These are phyloP conservation scores for Hymenoscyphus fructigenus DNA, from an alignment of 2,329 filamentous ascomycete species.

Conservation along the genomic window DNA sequence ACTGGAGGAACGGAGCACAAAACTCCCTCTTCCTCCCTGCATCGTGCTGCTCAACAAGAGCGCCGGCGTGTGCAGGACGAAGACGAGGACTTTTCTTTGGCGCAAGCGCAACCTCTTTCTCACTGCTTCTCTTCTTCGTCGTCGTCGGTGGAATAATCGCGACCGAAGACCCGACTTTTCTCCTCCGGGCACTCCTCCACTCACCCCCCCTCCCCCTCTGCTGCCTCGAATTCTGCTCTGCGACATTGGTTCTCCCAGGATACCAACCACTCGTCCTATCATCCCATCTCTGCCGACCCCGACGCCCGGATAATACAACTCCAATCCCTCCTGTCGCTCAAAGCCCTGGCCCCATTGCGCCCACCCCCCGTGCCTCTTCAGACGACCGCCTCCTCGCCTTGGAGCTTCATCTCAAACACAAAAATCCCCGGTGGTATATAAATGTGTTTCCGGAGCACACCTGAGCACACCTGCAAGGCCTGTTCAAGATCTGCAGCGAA, in stretches of 20 bases:
- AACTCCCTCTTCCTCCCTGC: too few species aligned
- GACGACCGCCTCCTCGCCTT: slow-evolving; percentile 1
- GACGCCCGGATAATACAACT: slow-evolving; percentile 9
- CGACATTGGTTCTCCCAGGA: neutral
- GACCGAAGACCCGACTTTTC: slow-evolving; percentile 17
- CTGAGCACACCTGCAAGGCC: slow-evolving; percentile 8
- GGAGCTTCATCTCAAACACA: neutral
- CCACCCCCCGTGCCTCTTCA: slow-evolving; percentile 1
- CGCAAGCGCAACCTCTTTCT: neutral
- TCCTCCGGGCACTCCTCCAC: neutral
- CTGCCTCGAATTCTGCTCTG: neutral
- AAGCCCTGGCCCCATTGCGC: neutral
- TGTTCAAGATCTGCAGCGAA: slow-evolving; percentile 16
- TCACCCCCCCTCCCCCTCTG: neutral
- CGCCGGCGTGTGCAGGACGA: neutral
- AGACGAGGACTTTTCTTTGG: neutral
- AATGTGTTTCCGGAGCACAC: slow-evolving; percentile 17
- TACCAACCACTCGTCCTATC: slow-evolving; percentile 3
- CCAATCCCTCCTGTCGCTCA: slow-evolving; percentile 4
- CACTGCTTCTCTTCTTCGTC: neutral
- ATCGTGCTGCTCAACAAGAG: too few species aligned
- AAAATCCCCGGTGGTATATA: neutral
- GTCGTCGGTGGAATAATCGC: slow-evolving; percentile 27
- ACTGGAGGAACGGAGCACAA: too few species aligned
- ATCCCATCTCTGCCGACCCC: neutral